Base-by-base conservation (phyloP, 148 eudicot genomes). In the Salicornia ramosissima region DNA sequence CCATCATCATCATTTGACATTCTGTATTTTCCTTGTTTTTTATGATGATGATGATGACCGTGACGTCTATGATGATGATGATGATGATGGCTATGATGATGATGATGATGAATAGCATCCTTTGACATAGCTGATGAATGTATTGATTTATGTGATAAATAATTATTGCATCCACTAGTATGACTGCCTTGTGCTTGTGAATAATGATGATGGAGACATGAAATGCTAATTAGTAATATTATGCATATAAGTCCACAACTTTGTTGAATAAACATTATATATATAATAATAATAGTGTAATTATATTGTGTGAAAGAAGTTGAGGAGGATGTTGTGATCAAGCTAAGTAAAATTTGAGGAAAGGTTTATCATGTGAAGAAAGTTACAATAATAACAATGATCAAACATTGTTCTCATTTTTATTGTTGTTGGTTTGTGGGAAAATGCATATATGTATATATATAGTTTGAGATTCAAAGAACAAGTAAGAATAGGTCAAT, bases 201-300 rank as follows among this genome's bases (percentile, higher is more conserved):
- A 52, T 52, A 14, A 15, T 73, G 61, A 52, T 52, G 19, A 15
- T 73, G 61, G 33, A 82, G 68, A 29, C 79, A 71, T 64, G 75
- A 73, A 31, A 74, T 56, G 54, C 71, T 64, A 22, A 77, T 54
- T 5, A 77, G 21, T 30, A 79, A 42, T 64, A 67, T 22, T 0
- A 69, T 30, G 76, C 30, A 42, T 5, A 77, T 14, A 40, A 67
- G 34, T 6, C 64, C 71, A 15, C 67, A 25, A 13, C 67, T 7
- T 19, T n/a, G 26, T 33, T 33, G 47, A 71, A 49, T 31, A 29
- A 46, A 40, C 80, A 34, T 71, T 47, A 11, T 29, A 28, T 36
- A 36, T 36, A 36, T 36, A 36, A 36, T 36, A 36, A 36, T 36
- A 8, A 36, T 4, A 36, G 40, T 28, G 65, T 24, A 40, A 28